phyloP scores from a whole-genome alignment of 2,329 filamentous ascomycete species.

The Hirsutella minnesotensis region DNA sequence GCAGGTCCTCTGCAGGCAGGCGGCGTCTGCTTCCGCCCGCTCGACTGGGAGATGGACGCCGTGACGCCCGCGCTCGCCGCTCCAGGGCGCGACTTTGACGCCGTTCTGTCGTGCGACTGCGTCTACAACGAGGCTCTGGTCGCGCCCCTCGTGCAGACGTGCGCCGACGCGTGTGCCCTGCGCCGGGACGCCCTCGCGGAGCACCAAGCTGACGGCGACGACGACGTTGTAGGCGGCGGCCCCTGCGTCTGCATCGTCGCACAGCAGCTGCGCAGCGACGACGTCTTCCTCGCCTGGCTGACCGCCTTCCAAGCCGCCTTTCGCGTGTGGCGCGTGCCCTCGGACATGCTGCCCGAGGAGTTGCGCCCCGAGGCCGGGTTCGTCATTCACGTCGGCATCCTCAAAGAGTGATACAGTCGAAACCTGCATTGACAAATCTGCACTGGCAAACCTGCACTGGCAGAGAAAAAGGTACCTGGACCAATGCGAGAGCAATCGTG shows the following conservation, averaged over 20 bases:
- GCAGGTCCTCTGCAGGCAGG: background rate
- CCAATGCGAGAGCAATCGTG: no score
- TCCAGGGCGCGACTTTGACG: constrained; percentile 44
- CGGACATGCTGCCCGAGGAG: constrained; percentile 44
- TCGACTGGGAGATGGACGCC: constrained; percentile 75
- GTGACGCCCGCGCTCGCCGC: constrained; percentile 31
- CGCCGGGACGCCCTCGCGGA: constrained; percentile 16
- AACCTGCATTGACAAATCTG: no score
- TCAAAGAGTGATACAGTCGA: constrained; percentile 31
- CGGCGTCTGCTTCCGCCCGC: constrained; percentile 41
- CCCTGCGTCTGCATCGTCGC: constrained; percentile 70
- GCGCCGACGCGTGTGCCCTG: constrained; percentile 59
- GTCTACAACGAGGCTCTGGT: constrained; percentile 89
- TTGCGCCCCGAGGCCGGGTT: constrained; percentile 61
- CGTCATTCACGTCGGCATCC: constrained; percentile 66
- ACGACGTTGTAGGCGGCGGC: constrained; percentile 6
- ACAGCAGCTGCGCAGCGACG: constrained; percentile 76
- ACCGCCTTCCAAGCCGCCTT: constrained; percentile 55
- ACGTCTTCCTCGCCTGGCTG: constrained; percentile 79
- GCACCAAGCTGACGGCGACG: background rate
- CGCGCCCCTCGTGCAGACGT: constrained; percentile 69
- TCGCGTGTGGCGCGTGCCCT: constrained; percentile 63
- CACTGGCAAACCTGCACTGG: no score
- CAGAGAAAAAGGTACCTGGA: no score
- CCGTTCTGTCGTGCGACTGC: constrained; percentile 80